A percentile compares a stretch with the other conserved stretches of the same genome.
phyloP scores from a whole-genome alignment of 768 basidiomycete species.

The Tricholoma furcatifolium region DNA sequence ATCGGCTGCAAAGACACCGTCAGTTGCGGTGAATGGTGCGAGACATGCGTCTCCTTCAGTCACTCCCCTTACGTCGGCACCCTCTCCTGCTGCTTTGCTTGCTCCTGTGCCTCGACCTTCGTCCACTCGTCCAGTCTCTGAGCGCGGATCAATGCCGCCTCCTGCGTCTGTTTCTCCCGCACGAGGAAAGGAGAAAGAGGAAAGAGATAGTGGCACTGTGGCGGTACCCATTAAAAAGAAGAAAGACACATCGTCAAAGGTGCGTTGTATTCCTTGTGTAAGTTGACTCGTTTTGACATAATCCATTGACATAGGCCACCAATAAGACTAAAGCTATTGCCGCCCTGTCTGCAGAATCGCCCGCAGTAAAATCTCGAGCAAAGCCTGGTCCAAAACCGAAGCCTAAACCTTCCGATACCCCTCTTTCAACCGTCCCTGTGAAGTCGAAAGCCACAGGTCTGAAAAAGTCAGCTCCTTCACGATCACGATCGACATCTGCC shows the following conservation, averaged over 20 bases:
- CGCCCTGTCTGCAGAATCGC: conserved; percentile 11
- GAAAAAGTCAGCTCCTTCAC: conserved; percentile 40
- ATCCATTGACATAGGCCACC: conserved; percentile 19
- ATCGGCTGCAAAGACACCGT: conserved; percentile 4
- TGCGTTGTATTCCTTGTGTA: conserved; percentile 18
- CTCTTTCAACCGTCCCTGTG: conserved; percentile 13
- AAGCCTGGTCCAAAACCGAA: conserved; percentile 34
- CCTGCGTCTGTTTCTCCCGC: conserved; percentile 29
- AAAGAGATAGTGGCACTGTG: conserved; percentile 17
- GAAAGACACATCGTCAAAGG: conserved; percentile 40
- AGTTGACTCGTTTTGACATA: conserved; percentile 6
- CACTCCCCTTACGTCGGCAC: conserved; percentile 6
- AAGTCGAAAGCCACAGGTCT: conserved; percentile 20
- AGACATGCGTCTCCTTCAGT: conserved; percentile 14
- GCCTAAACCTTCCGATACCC: conserved; percentile 19
- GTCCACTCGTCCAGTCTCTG: conserved; percentile 27
- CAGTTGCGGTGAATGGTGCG: neutral
- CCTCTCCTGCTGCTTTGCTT: conserved; percentile 11
- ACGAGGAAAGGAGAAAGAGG: conserved; percentile 31
- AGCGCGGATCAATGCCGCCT: conserved; percentile 63
- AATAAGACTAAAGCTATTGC: conserved; percentile 21
- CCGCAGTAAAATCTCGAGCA: conserved; percentile 22
- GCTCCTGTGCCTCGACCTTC: conserved; percentile 10
- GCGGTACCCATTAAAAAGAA: conserved; percentile 34
- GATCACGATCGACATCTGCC: conserved; percentile 71